Conservation (phyloP, 768 basidiomycete species). For the Lactarius tabidus region DNA sequence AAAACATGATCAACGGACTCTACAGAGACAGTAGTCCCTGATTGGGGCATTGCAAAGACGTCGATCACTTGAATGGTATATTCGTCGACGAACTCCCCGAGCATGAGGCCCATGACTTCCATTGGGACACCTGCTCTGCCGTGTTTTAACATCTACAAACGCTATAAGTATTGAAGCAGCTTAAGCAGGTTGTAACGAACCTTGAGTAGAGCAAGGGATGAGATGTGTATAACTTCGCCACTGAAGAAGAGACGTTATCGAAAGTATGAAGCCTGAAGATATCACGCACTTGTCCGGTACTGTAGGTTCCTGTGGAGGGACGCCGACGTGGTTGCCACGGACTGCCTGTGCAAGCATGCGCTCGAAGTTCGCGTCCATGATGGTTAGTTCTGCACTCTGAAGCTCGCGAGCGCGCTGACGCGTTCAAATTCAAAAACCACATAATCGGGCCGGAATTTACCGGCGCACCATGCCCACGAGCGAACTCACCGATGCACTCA, state of each 20-base stretch:
- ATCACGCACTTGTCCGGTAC: constrained; percentile 71
- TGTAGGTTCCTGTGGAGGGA: constrained; percentile 41
- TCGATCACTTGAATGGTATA: constrained; percentile 93
- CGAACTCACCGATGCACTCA: constrained; percentile 76
- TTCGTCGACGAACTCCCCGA: constrained; percentile 98
- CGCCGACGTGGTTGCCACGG: constrained; percentile 15
- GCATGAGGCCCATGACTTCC: constrained; percentile 99
- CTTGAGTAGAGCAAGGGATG: constrained; percentile 94
- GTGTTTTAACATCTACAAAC: constrained; percentile 91
- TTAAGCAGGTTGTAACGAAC: constrained; percentile 38
- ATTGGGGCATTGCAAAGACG: constrained; percentile 99
- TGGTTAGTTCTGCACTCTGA: constrained; percentile 3
- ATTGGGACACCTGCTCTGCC: constrained; percentile 98
- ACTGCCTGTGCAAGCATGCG: constrained; percentile 35
- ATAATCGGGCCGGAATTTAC: constrained; percentile 5
- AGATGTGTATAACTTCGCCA: constrained; percentile 95
- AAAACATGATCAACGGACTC: constrained; percentile 99
- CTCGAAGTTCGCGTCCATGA: constrained; percentile 33
- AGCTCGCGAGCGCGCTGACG: not conserved
- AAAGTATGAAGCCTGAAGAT: constrained; percentile 11
- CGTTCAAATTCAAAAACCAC: not conserved
- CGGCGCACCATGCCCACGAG: constrained; percentile 51
- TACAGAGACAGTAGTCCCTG: constrained; percentile 94
- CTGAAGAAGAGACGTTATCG: constrained; percentile 37
- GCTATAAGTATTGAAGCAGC: constrained; percentile 10